phyloP scores from a whole-genome alignment of 192 early-diverging fungal genomes.

The Gaertneriomyces sp. region DNA sequence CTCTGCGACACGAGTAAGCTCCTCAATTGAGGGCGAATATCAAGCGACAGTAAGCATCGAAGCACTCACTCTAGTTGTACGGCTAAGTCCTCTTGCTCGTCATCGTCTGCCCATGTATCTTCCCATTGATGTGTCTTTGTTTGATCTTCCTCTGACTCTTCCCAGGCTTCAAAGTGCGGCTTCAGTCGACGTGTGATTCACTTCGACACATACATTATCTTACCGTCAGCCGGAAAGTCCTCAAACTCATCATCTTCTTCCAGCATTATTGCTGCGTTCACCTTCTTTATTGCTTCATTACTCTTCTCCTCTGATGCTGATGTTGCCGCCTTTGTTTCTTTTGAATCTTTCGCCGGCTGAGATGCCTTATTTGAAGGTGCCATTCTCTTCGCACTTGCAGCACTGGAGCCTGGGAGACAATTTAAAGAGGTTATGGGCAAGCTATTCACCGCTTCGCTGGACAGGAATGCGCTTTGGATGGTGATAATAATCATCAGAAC shows the following conservation, averaged over 20 bases:
- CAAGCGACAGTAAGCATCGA: too few species aligned
- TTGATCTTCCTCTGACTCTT: slow-evolving; percentile 17
- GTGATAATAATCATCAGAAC: too few species aligned
- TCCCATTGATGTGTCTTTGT: slow-evolving; percentile 22
- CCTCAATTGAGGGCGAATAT: too few species aligned
- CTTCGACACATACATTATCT: not conserved
- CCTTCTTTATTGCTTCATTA: slow-evolving; percentile 17
- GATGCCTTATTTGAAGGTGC: too few species aligned
- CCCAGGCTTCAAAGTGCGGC: slow-evolving; percentile 15
- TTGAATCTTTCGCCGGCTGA: not conserved
- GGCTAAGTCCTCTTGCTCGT: slow-evolving; percentile 19
- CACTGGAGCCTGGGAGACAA: too few species aligned
- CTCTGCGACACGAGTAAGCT: too few species aligned
- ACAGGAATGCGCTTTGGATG: too few species aligned
- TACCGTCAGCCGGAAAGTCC: slow-evolving; percentile 24
- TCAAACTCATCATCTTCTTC: slow-evolving; percentile 28
- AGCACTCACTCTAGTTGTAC: slow-evolving; percentile 19
- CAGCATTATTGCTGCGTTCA: slow-evolving; percentile 18
- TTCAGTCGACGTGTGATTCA: not conserved
- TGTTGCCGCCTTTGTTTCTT: not conserved
- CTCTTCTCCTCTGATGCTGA: slow-evolving; percentile 19
- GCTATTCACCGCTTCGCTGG: too few species aligned
- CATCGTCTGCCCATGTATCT: slow-evolving; percentile 29
- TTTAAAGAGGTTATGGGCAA: too few species aligned
- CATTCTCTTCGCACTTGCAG: too few species aligned